These are phyloP conservation scores for Elsinoe fawcettii DNA, from an alignment of 2,329 filamentous ascomycete species.

Conservation along the genomic window DNA sequence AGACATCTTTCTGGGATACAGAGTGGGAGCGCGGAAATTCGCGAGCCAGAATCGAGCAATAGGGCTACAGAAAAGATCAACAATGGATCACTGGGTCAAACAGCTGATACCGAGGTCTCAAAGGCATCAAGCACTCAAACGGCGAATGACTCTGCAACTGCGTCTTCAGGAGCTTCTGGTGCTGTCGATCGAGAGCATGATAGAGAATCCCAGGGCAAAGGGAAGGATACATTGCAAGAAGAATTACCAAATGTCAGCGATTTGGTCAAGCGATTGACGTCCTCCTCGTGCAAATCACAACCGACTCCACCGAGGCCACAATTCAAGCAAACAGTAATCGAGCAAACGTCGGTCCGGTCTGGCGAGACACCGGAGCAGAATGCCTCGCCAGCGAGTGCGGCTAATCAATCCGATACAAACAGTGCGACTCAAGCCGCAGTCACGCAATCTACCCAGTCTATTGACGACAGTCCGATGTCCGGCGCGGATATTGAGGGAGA, in stretches of 20 bases:
- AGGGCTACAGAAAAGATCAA: background rate
- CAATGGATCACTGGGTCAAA: background rate
- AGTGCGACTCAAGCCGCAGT: background rate
- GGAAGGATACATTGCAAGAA: background rate
- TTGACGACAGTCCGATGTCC: background rate
- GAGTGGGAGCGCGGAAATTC: background rate
- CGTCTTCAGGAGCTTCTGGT: background rate
- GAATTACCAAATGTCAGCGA: background rate
- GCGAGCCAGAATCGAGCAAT: background rate
- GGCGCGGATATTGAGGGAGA: background rate
- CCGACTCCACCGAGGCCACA: background rate
- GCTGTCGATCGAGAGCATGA: background rate
- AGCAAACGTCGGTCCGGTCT: too few species aligned
- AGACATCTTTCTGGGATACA: background rate
- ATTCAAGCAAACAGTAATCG: background rate
- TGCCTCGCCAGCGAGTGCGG: too few species aligned
- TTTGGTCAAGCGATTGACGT: background rate
- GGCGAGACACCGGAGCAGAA: too few species aligned
- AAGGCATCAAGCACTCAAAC: background rate
- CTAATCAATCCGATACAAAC: background rate
- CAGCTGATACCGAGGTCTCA: background rate
- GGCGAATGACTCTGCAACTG: background rate
- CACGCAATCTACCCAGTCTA: background rate
- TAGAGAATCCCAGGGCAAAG: background rate
- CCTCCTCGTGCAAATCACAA: background rate